Evolutionary conservation across 2,329 filamentous ascomycete genomes (phyloP).

Genomic region (Fusarium circinatum): DNA sequence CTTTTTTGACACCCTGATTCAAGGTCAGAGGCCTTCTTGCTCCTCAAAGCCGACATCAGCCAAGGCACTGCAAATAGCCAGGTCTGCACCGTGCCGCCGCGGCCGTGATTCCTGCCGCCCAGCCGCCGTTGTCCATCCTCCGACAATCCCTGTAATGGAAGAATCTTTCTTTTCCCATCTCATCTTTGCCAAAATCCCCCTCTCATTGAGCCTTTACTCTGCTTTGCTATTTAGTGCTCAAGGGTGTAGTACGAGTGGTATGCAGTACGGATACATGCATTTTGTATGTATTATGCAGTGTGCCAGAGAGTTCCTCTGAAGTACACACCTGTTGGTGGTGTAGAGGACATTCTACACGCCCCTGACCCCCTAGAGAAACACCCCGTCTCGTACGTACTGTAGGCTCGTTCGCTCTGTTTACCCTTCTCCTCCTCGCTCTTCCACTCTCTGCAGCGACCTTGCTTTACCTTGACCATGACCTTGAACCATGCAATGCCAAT

Average conservation of each 20-base stretch:
- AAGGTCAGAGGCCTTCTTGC: background rate
- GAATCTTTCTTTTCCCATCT: slow-evolving; percentile 3
- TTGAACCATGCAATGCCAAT: slow-evolving; percentile 22
- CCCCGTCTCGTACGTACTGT: background rate
- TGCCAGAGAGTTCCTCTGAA: slow-evolving; percentile 18
- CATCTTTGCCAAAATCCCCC: background rate
- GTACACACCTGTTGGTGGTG: slow-evolving; percentile 9
- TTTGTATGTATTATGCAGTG: slow-evolving; percentile 14
- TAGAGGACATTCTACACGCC: slow-evolving; percentile 5
- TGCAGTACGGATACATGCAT: slow-evolving; percentile 3
- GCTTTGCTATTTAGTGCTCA: slow-evolving; percentile 6
- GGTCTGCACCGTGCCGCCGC: slow-evolving; percentile 26
- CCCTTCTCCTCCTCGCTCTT: background rate
- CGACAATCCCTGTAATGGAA: slow-evolving; percentile 10
- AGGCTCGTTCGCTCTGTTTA: slow-evolving; percentile 10
- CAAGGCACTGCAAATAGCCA: slow-evolving; percentile 10
- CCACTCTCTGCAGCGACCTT: background rate
- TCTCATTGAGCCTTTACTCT: background rate
- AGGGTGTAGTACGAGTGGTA: slow-evolving; percentile 13
- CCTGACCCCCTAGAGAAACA: slow-evolving; percentile 7
- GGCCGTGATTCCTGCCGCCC: slow-evolving; percentile 35
- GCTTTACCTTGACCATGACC: slow-evolving; percentile 18
- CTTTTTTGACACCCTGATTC: background rate
- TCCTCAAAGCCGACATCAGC: background rate
- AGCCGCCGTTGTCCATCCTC: slow-evolving; percentile 20